Evolutionary conservation across 2,329 filamentous ascomycete species (phyloP).

Genomic region (Hypoxylon sp.): DNA sequence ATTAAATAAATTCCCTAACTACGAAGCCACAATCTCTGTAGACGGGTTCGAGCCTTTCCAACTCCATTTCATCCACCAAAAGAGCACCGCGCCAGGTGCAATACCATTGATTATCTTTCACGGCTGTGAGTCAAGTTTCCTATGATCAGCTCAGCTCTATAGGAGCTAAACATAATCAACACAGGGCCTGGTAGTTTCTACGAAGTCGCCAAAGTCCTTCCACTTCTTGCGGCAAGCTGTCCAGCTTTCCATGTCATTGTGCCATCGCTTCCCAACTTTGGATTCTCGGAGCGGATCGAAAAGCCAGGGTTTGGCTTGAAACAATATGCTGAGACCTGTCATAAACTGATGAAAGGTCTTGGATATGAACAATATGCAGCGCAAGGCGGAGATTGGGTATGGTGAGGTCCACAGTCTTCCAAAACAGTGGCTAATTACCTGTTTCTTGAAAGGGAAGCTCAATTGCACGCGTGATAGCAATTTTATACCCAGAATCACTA

Average conservation of each 20-base stretch:
- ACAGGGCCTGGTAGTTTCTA: neutral
- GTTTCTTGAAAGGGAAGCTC: neutral
- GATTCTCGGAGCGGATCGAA: conserved; percentile 54
- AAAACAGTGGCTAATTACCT: neutral
- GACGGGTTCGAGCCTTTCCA: conserved; percentile 36
- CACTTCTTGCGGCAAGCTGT: neutral
- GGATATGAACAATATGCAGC: conserved; percentile 51
- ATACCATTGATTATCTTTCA: conserved; percentile 34
- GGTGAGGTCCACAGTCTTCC: neutral
- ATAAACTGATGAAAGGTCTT: conserved; percentile 55
- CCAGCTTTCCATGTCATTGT: conserved; percentile 56
- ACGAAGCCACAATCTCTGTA: conserved; percentile 32
- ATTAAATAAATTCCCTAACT: conserved; percentile 33
- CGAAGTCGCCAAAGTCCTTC: neutral
- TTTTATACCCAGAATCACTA: neutral
- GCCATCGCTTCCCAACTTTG: conserved; percentile 58
- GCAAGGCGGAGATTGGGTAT: conserved; percentile 43
- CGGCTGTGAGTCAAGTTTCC: neutral
- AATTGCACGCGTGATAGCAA: neutral
- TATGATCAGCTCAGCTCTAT: neutral
- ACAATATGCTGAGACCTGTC: conserved; percentile 51
- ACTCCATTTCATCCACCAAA: conserved; percentile 44
- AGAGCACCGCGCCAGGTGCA: conserved; percentile 12
- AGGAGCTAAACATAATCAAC: neutral
- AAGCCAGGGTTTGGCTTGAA: conserved; percentile 50